Base-by-base conservation (phyloP, 2,329 filamentous ascomycete genomes). In the Xylaria sp. region DNA sequence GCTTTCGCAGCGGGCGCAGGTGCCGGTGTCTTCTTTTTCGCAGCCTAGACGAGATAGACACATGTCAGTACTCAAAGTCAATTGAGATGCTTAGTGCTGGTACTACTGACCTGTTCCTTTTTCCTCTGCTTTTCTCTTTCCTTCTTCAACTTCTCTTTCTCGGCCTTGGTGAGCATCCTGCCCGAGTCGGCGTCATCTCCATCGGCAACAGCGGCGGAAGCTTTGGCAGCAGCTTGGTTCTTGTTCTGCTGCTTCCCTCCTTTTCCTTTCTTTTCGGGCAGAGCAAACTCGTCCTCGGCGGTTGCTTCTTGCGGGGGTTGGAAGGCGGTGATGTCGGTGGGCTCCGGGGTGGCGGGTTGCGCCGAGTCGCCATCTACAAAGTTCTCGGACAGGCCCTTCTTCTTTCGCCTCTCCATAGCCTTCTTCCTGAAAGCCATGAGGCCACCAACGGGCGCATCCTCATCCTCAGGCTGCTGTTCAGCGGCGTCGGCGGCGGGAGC, bases 131-230 rank as follows among this genome's bases (percentile, higher is more conserved):
- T 99, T 83, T 99, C 95, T 65, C 92, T 89, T 82, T 99, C 95
- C 82, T 97, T 99, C 85, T 94, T 98, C 80, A 65, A n/a, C 50
- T 92, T 96, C 78, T 99, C 95, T 82, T 99, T 99, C 82, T 99
- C 94, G 61, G 96, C 95, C 86, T 98, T 99, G 40, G 92, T 96
- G 80, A 98, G 88, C 51, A 98, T 84, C 58, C 88, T 86, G 46
- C 89, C 89, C 62, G 82, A 82, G 3, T 82, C 83, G 11, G 79
- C 83, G 2, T 82, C 83, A 5, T 82, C 84, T 23, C 79, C 83
- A 7, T 75, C 76, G 9, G 76, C 71, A 6, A 74, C 75, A 8
- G 76, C 70, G 2, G 75, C 72, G 76, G 60, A 23, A 12, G 58
- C 57, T 33, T 67, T 66, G 23, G 64, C 53, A 12, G 78, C 63